Evolutionary conservation across 2,329 filamentous ascomycete genomes (phyloP).

Genomic region (Fusarium coicis): DNA sequence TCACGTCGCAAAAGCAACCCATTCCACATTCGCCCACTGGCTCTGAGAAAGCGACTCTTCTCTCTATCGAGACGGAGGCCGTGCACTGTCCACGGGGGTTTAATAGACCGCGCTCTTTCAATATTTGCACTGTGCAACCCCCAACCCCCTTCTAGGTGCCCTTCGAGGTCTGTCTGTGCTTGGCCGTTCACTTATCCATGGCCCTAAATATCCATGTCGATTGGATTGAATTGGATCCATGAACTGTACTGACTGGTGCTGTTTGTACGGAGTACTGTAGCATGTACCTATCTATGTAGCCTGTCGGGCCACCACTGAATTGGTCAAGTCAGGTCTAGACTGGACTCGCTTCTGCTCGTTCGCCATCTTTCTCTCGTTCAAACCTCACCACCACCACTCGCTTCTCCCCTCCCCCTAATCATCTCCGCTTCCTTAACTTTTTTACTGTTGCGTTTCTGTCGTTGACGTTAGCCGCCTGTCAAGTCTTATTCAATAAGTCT

Average conservation of each 20-base stretch:
- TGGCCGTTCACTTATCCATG: constrained; percentile 13
- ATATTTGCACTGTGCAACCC: constrained; percentile 36
- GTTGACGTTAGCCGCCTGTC: constrained; percentile 30
- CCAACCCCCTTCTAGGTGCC: constrained; percentile 18
- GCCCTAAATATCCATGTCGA: constrained; percentile 14
- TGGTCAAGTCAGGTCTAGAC: neutral
- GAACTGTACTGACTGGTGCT: constrained; percentile 18
- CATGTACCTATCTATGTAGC: neutral
- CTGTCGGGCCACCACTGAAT: constrained; percentile 34
- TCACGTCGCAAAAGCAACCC: constrained; percentile 16
- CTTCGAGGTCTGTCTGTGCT: constrained; percentile 19
- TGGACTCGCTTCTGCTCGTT: constrained; percentile 29
- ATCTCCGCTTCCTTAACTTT: constrained; percentile 23
- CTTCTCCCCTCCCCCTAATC: constrained; percentile 38
- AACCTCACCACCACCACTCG: constrained; percentile 40
- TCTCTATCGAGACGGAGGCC: constrained; percentile 38
- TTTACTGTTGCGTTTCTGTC: constrained; percentile 37
- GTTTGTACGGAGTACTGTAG: neutral
- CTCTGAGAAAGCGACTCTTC: constrained; percentile 22
- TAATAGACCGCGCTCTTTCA: constrained; percentile 24
- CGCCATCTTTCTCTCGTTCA: constrained; percentile 37
- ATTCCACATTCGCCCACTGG: constrained; percentile 23
- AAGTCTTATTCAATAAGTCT: constrained; percentile 13
- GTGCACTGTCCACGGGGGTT: constrained; percentile 31
- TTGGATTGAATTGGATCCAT: constrained; percentile 27